Conservation (phyloP, 768 basidiomycete genomes). For the Filobasidium wieringae region DNA sequence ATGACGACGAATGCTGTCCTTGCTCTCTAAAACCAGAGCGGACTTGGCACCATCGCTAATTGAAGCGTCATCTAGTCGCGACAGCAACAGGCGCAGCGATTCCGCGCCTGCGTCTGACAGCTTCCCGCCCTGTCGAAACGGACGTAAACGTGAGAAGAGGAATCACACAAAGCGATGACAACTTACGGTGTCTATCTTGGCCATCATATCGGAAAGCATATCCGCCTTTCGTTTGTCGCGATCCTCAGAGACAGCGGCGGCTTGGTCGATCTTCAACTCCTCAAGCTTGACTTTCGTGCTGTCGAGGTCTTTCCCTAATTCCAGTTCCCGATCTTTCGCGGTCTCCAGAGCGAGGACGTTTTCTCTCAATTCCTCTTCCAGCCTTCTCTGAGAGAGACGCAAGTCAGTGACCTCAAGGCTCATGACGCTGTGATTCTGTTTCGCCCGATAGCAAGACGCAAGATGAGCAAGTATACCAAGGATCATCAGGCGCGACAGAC, state of each 20-base stretch:
- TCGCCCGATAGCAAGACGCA: neutral
- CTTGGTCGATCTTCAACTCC: constrained; percentile 72
- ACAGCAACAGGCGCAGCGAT: constrained; percentile 24
- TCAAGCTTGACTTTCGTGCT: constrained; percentile 51
- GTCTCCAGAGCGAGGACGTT: constrained; percentile 83
- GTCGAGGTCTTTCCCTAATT: constrained; percentile 54
- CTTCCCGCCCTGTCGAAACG: constrained; percentile 23
- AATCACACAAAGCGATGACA: neutral
- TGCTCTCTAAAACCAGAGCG: neutral
- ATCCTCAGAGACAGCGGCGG: constrained; percentile 78
- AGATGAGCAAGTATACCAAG: neutral
- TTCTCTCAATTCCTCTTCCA: constrained; percentile 95
- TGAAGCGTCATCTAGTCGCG: constrained; percentile 41
- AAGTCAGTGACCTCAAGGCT: constrained; percentile 86
- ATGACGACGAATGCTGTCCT: constrained; percentile 71
- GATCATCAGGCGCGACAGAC: neutral
- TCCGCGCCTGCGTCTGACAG: neutral
- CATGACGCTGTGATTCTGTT: constrained; percentile 84
- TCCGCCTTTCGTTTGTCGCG: constrained; percentile 98
- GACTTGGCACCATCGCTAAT: constrained; percentile 44
- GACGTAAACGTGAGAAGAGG: neutral
- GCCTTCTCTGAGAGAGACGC: constrained; percentile 74
- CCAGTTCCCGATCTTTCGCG: constrained; percentile 83
- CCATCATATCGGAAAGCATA: constrained; percentile 99
- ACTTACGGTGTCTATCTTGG: constrained; percentile 85